Percentiles rank a stretch among this genome's conserved stretches.
Conservation (phyloP, 208 protist genomes). For the Crithidia sp. region DNA sequence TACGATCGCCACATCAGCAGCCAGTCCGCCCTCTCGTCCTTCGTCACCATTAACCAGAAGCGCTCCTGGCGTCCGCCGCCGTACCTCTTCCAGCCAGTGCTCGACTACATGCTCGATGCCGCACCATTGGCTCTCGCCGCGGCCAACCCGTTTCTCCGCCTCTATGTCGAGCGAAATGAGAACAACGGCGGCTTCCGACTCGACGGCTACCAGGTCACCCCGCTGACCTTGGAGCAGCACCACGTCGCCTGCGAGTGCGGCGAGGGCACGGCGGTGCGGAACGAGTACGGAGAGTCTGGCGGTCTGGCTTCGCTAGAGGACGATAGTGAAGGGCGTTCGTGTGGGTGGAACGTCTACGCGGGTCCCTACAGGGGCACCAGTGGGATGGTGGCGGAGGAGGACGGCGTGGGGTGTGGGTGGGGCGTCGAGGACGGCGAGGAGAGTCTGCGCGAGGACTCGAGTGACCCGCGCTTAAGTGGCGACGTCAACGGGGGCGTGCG, state of each 20-base stretch:
- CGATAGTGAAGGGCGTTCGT: background rate
- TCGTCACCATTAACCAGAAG: conserved; percentile 52
- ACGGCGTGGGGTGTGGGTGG: conserved; percentile 21
- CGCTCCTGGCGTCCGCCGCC: conserved; percentile 47
- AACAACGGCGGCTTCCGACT: conserved; percentile 29
- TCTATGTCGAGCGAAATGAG: conserved; percentile 50
- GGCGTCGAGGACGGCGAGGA: background rate
- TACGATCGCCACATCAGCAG: conserved; percentile 29
- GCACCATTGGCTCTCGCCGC: conserved; percentile 44
- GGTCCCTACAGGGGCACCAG: conserved; percentile 23
- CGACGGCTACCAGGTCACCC: conserved; percentile 37
- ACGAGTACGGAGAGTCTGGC: conserved; percentile 4
- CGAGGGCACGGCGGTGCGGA: background rate
- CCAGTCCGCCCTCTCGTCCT: conserved; percentile 32
- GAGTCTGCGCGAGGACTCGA: conserved; percentile 2
- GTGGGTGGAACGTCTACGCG: conserved; percentile 5
- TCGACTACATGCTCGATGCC: conserved; percentile 42
- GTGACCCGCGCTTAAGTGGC: background rate
- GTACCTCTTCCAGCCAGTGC: conserved; percentile 34
- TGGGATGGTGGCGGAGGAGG: conserved; percentile 39
- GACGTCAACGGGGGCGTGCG: background rate
- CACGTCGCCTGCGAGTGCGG: background rate
- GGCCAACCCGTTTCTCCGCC: conserved; percentile 45
- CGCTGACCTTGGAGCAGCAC: background rate
- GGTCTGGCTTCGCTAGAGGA: background rate